phyloP scores from a whole-genome alignment of 441 rosid genomes.

The Dalechampia spathulata region DNA sequence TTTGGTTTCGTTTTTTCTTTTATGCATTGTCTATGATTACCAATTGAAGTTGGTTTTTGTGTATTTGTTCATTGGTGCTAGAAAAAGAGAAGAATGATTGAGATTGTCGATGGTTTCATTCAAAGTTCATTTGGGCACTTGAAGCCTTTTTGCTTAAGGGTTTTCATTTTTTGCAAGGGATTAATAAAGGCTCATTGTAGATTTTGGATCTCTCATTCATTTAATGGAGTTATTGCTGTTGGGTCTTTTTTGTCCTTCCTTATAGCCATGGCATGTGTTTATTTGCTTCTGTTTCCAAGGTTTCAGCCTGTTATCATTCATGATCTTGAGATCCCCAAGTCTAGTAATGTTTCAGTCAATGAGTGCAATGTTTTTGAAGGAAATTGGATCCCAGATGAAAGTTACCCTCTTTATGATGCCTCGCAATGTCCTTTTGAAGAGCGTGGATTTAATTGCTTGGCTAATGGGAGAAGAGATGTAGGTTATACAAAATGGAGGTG shows the following conservation, averaged over 20 bases:
- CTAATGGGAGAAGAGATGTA: slow-evolving; percentile 56
- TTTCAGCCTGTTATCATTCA: slow-evolving; percentile 28
- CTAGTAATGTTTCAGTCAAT: slow-evolving; percentile 17
- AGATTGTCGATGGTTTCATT: slow-evolving; percentile 18
- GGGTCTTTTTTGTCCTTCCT: slow-evolving; percentile 36
- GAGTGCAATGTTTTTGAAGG: slow-evolving; percentile 50
- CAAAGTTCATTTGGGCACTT: slow-evolving; percentile 22
- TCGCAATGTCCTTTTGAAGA: slow-evolving; percentile 58
- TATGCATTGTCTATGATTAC: slow-evolving; percentile 3
- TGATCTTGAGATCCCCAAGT: slow-evolving; percentile 19
- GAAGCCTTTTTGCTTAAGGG: slow-evolving; percentile 17
- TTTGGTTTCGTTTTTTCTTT: not conserved
- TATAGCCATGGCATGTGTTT: slow-evolving; percentile 34
- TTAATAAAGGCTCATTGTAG: slow-evolving; percentile 27
- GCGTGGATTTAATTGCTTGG: slow-evolving; percentile 53
- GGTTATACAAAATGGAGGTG: slow-evolving; percentile 56
- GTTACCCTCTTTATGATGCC: slow-evolving; percentile 58
- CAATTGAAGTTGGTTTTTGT: too few species aligned
- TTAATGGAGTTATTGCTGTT: slow-evolving; percentile 28
- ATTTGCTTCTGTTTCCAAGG: slow-evolving; percentile 32
- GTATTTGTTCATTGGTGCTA: too few species aligned
- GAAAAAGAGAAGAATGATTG: slow-evolving; percentile 4
- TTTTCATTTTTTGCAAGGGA: slow-evolving; percentile 26
- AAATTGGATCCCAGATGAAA: slow-evolving; percentile 47
- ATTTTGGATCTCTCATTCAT: slow-evolving; percentile 29